Evolutionary conservation across 2,329 filamentous ascomycete genomes (phyloP).

Genomic region (Canariomyces notabilis): DNA sequence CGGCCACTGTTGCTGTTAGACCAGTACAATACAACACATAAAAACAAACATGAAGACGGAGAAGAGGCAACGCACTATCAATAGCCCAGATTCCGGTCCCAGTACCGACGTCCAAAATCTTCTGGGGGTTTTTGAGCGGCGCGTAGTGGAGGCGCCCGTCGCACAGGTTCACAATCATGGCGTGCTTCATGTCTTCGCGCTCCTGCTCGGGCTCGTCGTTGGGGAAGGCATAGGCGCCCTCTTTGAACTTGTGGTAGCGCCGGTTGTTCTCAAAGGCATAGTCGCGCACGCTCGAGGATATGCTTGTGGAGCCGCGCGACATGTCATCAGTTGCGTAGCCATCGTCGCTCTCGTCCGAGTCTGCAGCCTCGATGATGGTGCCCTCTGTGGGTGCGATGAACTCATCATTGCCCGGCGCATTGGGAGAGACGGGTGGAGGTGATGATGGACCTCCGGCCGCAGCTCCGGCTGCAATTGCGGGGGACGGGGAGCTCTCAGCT

Average conservation of each 20-base stretch:
- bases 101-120: conserved; percentile 36
- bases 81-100: conserved; percentile 30
- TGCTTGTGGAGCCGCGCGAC: conserved; percentile 22
- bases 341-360: conserved; percentile 19
- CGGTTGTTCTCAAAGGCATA: conserved; percentile 27
- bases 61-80: neutral
- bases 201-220: conserved; percentile 43
- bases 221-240: conserved; percentile 29
- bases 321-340: conserved; percentile 19
- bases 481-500: no score
- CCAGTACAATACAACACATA: no score
- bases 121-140: conserved; percentile 36
- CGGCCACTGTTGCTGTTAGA: no score
- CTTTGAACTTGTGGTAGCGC: conserved; percentile 28
- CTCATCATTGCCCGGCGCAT: conserved; percentile 18
- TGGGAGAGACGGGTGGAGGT: no score
- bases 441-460: no score
- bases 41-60: no score
- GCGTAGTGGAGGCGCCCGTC: conserved; percentile 38
- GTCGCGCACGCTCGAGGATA: conserved; percentile 25
- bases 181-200: conserved; percentile 40
- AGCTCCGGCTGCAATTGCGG: no score
- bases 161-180: conserved; percentile 33
- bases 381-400: no score
- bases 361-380: no score